Conservation (phyloP, 257 asterid species). For the Avicennia marina region DNA sequence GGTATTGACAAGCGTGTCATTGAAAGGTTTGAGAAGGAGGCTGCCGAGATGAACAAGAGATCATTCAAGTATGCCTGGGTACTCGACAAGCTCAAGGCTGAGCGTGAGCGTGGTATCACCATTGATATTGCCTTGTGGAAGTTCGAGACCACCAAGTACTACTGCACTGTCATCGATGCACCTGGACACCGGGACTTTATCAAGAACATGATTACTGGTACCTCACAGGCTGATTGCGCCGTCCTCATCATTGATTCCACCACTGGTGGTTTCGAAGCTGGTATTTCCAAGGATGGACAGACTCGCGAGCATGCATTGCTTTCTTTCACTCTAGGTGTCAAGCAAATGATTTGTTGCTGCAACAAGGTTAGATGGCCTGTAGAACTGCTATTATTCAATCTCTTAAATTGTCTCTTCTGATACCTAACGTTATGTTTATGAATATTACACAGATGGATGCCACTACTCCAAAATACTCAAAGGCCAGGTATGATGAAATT, state of each 20-base stretch:
- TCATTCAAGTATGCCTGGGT: constrained; percentile 43
- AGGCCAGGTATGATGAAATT: constrained; percentile 48
- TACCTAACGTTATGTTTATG: neutral
- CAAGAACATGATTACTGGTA: constrained; percentile 43
- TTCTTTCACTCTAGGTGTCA: constrained; percentile 41
- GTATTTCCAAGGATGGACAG: constrained; percentile 49
- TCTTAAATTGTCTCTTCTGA: neutral
- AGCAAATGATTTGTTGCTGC: constrained; percentile 14
- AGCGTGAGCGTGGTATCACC: constrained; percentile 45
- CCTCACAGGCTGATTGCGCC: constrained; percentile 39
- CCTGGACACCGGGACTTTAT: constrained; percentile 41
- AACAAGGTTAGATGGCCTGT: neutral
- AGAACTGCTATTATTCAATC: no score
- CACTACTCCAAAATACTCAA: constrained; percentile 50
- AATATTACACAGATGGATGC: constrained; percentile 43
- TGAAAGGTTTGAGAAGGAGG: constrained; percentile 55
- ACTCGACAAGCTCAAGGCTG: constrained; percentile 49
- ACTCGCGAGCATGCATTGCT: constrained; percentile 40
- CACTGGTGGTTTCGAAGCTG: constrained; percentile 47
- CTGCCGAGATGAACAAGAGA: constrained; percentile 41
- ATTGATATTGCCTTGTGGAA: constrained; percentile 47
- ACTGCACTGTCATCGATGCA: constrained; percentile 43
- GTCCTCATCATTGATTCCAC: constrained; percentile 43
- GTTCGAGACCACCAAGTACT: constrained; percentile 43
- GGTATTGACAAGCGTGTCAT: constrained; percentile 67